Evolutionary conservation across 2,329 filamentous ascomycete species (phyloP).

Genomic region (Beauveria brongniartii): DNA sequence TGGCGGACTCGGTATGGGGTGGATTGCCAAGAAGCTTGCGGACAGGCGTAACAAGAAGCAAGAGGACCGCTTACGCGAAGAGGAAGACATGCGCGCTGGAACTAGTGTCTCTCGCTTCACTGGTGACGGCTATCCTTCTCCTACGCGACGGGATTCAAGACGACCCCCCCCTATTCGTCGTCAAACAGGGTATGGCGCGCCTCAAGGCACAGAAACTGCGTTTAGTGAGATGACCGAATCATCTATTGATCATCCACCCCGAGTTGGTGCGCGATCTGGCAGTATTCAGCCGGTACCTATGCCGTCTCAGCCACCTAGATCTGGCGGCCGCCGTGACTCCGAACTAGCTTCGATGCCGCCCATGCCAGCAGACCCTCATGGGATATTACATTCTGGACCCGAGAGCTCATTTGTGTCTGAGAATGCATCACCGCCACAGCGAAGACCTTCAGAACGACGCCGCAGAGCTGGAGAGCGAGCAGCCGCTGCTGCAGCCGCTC

Average conservation of each 20-base stretch:
- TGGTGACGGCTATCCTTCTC: slow-evolving; percentile 54
- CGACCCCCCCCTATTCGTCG: slow-evolving; percentile 25
- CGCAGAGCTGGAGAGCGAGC: slow-evolving; percentile 34
- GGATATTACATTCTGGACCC: slow-evolving; percentile 26
- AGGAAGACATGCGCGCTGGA: slow-evolving; percentile 49
- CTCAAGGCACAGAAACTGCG: slow-evolving; percentile 20
- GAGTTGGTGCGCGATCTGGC: slow-evolving; percentile 14
- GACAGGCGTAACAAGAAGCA: slow-evolving; percentile 42
- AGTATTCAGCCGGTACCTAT: background rate
- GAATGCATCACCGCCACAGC: slow-evolving; percentile 30
- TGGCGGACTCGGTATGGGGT: slow-evolving; percentile 58
- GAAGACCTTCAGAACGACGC: slow-evolving; percentile 38
- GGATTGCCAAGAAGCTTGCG: slow-evolving; percentile 58
- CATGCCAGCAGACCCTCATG: slow-evolving; percentile 46
- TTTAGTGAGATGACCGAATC: slow-evolving; percentile 30
- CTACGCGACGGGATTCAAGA: slow-evolving; percentile 30
- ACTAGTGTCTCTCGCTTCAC: slow-evolving; percentile 58
- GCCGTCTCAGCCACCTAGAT: slow-evolving; percentile 17
- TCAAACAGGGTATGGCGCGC: slow-evolving; percentile 21
- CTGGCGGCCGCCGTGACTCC: slow-evolving; percentile 27
- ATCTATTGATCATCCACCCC: slow-evolving; percentile 20
- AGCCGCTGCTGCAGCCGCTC: slow-evolving; percentile 38
- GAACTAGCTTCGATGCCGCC: slow-evolving; percentile 41
- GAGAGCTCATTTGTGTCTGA: slow-evolving; percentile 24
- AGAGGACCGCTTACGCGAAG: slow-evolving; percentile 36